Conservation (phyloP, 2,329 filamentous ascomycete species). For the Botrytis pseudocinerea region DNA sequence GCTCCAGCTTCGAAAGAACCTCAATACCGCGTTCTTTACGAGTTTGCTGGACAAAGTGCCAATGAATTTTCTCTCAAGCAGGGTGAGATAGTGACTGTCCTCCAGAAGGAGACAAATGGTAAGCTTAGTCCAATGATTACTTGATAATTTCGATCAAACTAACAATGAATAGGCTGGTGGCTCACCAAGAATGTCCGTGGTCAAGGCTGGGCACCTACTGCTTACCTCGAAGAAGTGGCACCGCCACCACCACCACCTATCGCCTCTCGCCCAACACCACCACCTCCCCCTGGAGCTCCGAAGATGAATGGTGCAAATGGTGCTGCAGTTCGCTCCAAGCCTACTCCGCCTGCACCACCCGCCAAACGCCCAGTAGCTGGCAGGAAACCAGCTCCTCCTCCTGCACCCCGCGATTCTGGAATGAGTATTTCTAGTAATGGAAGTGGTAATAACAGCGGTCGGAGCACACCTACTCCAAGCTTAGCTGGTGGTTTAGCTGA, state of each 20-base stretch:
- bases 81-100: slow-evolving; percentile 81
- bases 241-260: slow-evolving; percentile 60
- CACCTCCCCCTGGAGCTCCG: slow-evolving; percentile 55
- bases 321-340: slow-evolving; percentile 42
- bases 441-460: slow-evolving; percentile 60
- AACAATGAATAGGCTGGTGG: slow-evolving; percentile 78
- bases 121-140: slow-evolving; percentile 43
- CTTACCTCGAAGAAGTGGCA: slow-evolving; percentile 85
- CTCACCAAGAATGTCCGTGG: slow-evolving; percentile 70
- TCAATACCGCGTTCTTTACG: slow-evolving; percentile 87
- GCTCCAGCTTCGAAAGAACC: slow-evolving; percentile 66
- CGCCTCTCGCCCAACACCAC: slow-evolving; percentile 43
- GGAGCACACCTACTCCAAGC: slow-evolving; percentile 72
- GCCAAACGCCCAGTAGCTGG: slow-evolving; percentile 72
- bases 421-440: slow-evolving; percentile 58
- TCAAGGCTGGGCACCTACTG: slow-evolving; percentile 93
- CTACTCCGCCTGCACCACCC: slow-evolving; percentile 49
- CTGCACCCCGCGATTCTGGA: slow-evolving; percentile 69
- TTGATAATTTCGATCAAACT: slow-evolving; percentile 35
- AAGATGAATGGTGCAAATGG: slow-evolving; percentile 42
- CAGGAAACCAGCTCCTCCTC: slow-evolving; percentile 69
- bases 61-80: slow-evolving; percentile 82
- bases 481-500: slow-evolving; percentile 74
- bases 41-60: slow-evolving; percentile 79
- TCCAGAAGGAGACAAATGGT: slow-evolving; percentile 97